These are phyloP conservation scores for Leucocoprinus sp. DNA, from an alignment of 768 basidiomycete species.

Conservation along the genomic window DNA sequence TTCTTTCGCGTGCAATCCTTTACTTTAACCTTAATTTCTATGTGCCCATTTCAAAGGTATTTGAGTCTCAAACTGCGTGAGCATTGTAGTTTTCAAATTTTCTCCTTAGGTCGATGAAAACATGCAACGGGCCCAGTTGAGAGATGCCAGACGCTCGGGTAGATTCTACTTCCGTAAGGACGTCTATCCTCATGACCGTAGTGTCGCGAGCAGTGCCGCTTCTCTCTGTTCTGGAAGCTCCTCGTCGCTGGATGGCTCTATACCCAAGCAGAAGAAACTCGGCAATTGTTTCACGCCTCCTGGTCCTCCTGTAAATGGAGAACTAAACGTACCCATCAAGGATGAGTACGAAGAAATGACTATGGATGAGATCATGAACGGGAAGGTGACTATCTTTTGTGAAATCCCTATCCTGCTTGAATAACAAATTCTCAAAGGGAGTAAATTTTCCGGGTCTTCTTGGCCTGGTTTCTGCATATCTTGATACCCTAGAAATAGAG, in stretches of 20 bases:
- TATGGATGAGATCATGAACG: conserved; percentile 87
- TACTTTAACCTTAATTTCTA: conserved; percentile 91
- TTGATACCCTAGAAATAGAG: conserved; percentile 79
- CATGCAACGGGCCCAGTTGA: conserved; percentile 82
- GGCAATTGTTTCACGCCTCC: conserved; percentile 64
- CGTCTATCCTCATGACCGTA: conserved; percentile 55
- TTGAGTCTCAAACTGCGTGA: background rate
- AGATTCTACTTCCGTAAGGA: conserved; percentile 89
- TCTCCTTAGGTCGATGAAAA: conserved; percentile 84
- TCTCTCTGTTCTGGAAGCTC: conserved; percentile 37
- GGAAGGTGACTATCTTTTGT: conserved; percentile 48
- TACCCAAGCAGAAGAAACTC: conserved; percentile 55
- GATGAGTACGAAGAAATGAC: conserved; percentile 92
- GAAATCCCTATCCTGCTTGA: background rate
- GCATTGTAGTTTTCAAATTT: background rate
- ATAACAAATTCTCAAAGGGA: conserved; percentile 33
- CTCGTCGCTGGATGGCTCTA: conserved; percentile 28
- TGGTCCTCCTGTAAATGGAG: conserved; percentile 33
- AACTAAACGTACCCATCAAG: conserved; percentile 36
- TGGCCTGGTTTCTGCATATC: conserved; percentile 72
- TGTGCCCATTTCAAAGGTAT: conserved; percentile 91
- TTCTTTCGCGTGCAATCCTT: conserved; percentile 90
- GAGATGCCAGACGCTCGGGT: conserved; percentile 65
- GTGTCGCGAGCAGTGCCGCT: conserved; percentile 32
- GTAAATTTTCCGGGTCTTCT: conserved; percentile 74